Percentiles rank a stretch among this genome's conserved stretches.
Conservation (phyloP, 257 asterid species). For the Coffea canephora region DNA sequence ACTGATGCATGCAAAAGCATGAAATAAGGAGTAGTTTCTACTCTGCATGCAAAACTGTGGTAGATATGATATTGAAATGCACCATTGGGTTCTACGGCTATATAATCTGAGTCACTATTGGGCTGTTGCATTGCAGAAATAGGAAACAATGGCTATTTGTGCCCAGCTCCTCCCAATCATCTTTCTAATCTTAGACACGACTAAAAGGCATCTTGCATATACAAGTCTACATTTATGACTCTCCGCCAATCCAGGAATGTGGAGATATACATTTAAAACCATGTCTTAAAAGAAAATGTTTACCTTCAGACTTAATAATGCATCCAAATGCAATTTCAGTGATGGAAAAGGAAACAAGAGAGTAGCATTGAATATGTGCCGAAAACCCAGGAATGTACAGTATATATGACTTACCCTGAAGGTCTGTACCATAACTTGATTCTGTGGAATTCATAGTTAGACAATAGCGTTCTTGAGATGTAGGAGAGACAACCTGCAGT, state of each 20-base stretch:
- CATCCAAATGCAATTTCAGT: neutral
- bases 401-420: conserved; percentile 49
- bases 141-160: neutral
- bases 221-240: neutral
- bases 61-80: neutral
- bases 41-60: neutral
- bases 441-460: conserved; percentile 53
- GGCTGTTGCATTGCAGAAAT: neutral
- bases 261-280: neutral
- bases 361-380: neutral
- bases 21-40: neutral
- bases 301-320: neutral
- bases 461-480: conserved; percentile 58
- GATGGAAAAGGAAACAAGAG: neutral
- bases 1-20: neutral
- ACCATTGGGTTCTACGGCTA: neutral
- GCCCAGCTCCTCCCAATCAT: neutral
- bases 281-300: neutral
- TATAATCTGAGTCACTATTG: neutral
- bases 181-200: neutral
- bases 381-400: neutral
- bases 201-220: neutral
- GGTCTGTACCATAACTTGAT: conserved; percentile 27
- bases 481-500: conserved; percentile 75
- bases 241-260: no score